Base-by-base conservation (phyloP, 352 stramenopile species). In the Pythium aquatile region DNA sequence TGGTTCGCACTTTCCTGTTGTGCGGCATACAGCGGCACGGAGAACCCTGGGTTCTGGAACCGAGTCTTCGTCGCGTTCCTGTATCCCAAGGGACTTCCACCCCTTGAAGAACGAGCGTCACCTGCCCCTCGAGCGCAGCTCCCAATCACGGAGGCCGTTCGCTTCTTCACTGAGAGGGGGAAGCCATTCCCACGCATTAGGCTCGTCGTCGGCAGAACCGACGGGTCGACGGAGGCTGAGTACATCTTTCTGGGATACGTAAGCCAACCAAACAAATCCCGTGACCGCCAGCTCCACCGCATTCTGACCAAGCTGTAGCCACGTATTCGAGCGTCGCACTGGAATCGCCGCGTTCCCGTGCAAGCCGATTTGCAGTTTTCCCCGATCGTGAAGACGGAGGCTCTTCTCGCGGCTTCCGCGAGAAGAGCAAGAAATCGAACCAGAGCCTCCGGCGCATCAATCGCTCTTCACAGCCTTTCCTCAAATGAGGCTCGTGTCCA, bases 11-110 rank as follows among this genome's bases (percentile, higher is more conserved):
- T 68, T 13, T 33, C 61, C 44, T 57, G 33, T 17, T 68, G 61
- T 40, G 53, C 61, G 11, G 61, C 53, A 26, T 68, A 51, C 35
- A 37, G 42, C 33, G 53, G 53, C 17, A 16, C 20, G 4, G 53
- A 61, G 33, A 58, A 63, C n/a, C 61, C 61, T 0, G n/a, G 11
- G 24, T 68, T 68, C 42, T 68, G 61, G 61, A 52, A 54, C 1
- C 39, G 54, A 16, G 53, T 68, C 10, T 60, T 66, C 17, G 24
- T n/a, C n/a, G 42, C 57, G 14, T 33, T 65, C 13, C 20, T 35
- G 32, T 20, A 28, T 3, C 20, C 3, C 1, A 26, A 51, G 2
- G 30, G 4, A 8, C 32, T 35, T 35, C 32, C 10, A 11, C 17
- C 1, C 7, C 33, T 26, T 7, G 17, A 35, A 2, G 24, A 16